Conservation (phyloP, 441 rosid species). For the Pelargonium cotyledonis region DNA sequence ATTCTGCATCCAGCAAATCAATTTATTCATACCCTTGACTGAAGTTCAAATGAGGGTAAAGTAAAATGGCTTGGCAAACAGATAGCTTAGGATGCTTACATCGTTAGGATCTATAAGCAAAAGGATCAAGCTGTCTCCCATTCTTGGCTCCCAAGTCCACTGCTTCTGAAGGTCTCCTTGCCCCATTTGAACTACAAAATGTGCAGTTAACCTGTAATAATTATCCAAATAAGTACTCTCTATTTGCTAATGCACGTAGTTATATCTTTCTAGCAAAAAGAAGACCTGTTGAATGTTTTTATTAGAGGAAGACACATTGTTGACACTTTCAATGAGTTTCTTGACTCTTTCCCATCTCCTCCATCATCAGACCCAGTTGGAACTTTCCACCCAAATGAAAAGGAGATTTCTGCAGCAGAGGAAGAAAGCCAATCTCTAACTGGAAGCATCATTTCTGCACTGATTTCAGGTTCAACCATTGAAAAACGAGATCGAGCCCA, state of each 20-base stretch:
- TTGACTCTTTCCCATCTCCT: conserved; percentile 67
- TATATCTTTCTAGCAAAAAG: conserved; percentile 1
- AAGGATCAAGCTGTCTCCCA: conserved; percentile 85
- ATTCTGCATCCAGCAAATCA: conserved; percentile 49
- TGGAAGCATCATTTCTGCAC: conserved; percentile 52
- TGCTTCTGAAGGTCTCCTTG: conserved; percentile 62
- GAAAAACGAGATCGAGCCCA: conserved; percentile 89
- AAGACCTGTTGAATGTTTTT: conserved; percentile 76
- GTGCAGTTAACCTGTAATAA: conserved; percentile 64
- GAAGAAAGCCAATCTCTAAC: conserved; percentile 72
- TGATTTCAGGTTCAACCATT: conserved; percentile 73
- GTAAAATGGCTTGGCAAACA: background rate
- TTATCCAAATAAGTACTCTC: conserved; percentile 17
- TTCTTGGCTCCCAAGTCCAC: conserved; percentile 95
- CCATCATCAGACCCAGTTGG: conserved; percentile 97
- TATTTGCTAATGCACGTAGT: background rate
- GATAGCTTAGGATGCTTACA: conserved; percentile 34
- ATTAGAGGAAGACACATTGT: conserved; percentile 62
- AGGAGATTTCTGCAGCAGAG: conserved; percentile 59
- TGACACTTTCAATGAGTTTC: conserved; percentile 75
- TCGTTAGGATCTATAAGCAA: conserved; percentile 90
- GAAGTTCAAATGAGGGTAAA: conserved; percentile 14
- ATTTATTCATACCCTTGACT: conserved; percentile 13
- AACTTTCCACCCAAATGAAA: conserved; percentile 85
- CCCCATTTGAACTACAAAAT: conserved; percentile 67